phyloP scores from a whole-genome alignment of 2,329 filamentous ascomycete genomes.

The Aspergillus bombycis region DNA sequence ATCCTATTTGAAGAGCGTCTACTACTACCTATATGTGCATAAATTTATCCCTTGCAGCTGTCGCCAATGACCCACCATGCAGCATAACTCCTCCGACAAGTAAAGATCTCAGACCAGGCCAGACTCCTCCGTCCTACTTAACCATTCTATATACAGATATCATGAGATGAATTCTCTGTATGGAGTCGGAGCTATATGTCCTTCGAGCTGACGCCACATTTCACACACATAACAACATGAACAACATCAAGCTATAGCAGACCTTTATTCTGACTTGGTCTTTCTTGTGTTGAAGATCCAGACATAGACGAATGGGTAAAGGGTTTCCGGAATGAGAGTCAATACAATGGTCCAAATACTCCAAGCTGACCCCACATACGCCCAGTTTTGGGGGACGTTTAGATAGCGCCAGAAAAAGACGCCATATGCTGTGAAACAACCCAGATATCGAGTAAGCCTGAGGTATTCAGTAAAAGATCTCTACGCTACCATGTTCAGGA shows the following conservation, averaged over 20 bases:
- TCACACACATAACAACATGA: not conserved
- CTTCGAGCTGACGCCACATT: not conserved
- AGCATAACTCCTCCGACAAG: not conserved
- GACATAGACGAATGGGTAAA: slow-evolving; percentile 21
- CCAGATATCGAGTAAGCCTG: slow-evolving; percentile 24
- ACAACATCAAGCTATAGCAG: not conserved
- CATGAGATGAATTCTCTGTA: too few species aligned
- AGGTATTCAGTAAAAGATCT: not conserved
- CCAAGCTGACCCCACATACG: slow-evolving; percentile 23
- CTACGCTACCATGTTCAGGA: not conserved
- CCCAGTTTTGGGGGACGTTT: slow-evolving; percentile 26
- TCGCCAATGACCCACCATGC: not conserved
- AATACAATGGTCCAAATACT: slow-evolving; percentile 23
- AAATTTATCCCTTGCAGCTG: not conserved
- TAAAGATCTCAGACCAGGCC: not conserved
- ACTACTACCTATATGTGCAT: not conserved
- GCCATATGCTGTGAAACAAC: slow-evolving; percentile 24
- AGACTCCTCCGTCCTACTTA: not conserved
- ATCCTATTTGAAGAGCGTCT: not conserved
- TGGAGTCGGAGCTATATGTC: not conserved
- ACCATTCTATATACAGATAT: too few species aligned
- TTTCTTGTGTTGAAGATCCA: not conserved
- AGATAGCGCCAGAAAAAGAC: slow-evolving; percentile 26
- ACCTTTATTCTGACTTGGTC: not conserved
- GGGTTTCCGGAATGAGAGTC: slow-evolving; percentile 24